These are phyloP conservation scores for Hypoxylon subgilvum DNA, from an alignment of 495 filamentous ascomycete genomes.

Conservation along the genomic window DNA sequence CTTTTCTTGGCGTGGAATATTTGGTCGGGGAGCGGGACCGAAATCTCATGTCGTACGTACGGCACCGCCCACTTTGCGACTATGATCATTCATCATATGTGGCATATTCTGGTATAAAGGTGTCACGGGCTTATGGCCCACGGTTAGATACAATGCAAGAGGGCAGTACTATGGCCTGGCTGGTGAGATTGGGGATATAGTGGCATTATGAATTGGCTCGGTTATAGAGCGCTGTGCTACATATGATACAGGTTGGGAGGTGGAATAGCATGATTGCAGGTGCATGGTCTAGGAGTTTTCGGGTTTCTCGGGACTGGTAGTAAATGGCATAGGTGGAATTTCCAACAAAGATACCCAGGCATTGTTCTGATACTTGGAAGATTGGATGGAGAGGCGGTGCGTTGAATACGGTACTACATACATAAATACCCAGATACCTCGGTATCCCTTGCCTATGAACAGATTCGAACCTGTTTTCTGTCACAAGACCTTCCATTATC, in stretches of 20 bases:
- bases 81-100: conserved; percentile 38
- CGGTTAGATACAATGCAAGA: not conserved
- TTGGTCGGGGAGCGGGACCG: conserved; percentile 30
- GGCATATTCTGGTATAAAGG: conserved; percentile 35
- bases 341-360: conserved; percentile 29
- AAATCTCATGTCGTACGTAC: conserved; percentile 22
- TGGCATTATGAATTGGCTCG: not conserved
- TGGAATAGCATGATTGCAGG: conserved; percentile 16
- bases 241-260: conserved; percentile 14
- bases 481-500: too few relatives aligned
- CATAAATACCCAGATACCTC: too few relatives aligned
- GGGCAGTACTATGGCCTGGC: not conserved
- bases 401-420: too few relatives aligned
- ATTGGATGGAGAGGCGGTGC: not conserved
- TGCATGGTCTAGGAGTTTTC: conserved; percentile 30
- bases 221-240: not conserved
- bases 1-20: conserved; percentile 36
- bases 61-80: conserved; percentile 35
- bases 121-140: not conserved
- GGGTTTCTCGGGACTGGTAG: conserved; percentile 18
- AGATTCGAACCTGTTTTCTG: too few relatives aligned
- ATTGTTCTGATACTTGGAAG: conserved; percentile 8
- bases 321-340: not conserved
- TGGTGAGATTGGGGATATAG: conserved; percentile 1
- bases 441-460: too few relatives aligned